Conservation (phyloP, 108 stramenopile genomes). For the Stephanodiscus minutulus region DNA sequence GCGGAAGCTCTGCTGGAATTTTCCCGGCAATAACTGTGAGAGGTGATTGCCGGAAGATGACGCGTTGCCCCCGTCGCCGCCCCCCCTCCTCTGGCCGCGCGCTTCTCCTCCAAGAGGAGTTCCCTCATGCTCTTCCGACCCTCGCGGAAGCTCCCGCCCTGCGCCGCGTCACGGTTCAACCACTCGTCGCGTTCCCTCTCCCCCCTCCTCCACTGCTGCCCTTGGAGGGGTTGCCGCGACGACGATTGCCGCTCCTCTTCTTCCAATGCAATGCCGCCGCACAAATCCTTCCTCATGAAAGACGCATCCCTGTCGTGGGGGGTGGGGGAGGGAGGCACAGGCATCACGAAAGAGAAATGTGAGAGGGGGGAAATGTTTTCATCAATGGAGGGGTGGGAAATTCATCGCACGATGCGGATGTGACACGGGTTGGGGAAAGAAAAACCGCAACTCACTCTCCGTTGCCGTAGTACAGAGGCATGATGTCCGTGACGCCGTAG, state of each 20-base stretch:
- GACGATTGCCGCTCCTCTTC: neutral
- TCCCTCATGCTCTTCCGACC: slow-evolving; percentile 28
- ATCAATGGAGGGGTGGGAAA: too few species aligned
- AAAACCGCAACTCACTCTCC: slow-evolving; percentile 80
- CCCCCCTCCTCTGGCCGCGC: slow-evolving; percentile 37
- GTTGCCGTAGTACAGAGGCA: slow-evolving; percentile 86
- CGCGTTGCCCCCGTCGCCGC: neutral
- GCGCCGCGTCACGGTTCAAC: slow-evolving; percentile 25
- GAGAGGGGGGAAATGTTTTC: too few species aligned
- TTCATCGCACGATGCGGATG: too few species aligned
- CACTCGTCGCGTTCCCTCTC: slow-evolving; percentile 25
- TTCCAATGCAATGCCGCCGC: neutral
- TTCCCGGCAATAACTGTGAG: slow-evolving; percentile 17
- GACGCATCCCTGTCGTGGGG: slow-evolving; percentile 76
- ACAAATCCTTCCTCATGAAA: slow-evolving; percentile 78
- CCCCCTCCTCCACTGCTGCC: neutral
- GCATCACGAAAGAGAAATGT: too few species aligned
- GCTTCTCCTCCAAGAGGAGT: slow-evolving; percentile 9
- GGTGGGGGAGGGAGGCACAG: too few species aligned
- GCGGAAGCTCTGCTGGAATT: slow-evolving; percentile 32
- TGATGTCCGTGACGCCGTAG: slow-evolving; percentile 71
- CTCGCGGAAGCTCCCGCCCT: slow-evolving; percentile 31
- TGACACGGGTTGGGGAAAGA: too few species aligned
- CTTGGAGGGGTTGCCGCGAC: neutral
- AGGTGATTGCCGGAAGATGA: neutral